Evolutionary conservation across 2,329 filamentous ascomycete species (phyloP), one percentile per base, ranked within the genome.

Genomic region (Dactylellina haptotyla): DNA sequence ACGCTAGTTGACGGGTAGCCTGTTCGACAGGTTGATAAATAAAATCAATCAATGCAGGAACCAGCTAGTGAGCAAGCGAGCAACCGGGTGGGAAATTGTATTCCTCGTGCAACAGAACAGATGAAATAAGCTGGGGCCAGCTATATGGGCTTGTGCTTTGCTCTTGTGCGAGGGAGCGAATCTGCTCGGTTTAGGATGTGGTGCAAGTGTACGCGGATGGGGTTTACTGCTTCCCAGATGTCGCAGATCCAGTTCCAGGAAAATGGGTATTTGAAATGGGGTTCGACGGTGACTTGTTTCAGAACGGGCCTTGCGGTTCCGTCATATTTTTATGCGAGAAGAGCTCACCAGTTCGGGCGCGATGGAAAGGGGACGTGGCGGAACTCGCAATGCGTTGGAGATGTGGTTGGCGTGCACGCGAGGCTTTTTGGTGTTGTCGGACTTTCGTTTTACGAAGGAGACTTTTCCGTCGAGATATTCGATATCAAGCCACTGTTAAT

Each of bases 221-320:
- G 59, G 64, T n/a, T n/a, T n/a, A 59, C 30, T 57, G 50, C 41
- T 53, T 69, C 67, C 67, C 67, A 72, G 53, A 65, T 72, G 67
- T 65, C 39, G 59, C 59, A 59, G 67, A 51, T 65, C 67, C 59
- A 48, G 59, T 65, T 61, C 67, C 67, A 72, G 53, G 67, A 72
- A 65, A 32, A 72, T 62, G 59, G 67, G 67, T 59, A 65, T 65
- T 64, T 58, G 43, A 61, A 43, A 57, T 57, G 54, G 37, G 39
- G 67, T 72, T 72, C 65, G 59, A 65, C 53, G 59, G 67, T 72
- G 59, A 53, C 67, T 65, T 64, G 67, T 72, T 72, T 72, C 67
- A 72, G 59, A 34, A 72, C 25, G 28, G 45, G 37, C 28, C 54
- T 72, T 50, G 67, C 54, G 59, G 43, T 61, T 64, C 66, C 59